phyloP scores from a whole-genome alignment of 179 eudicot species.

The Nepenthes alata region DNA sequence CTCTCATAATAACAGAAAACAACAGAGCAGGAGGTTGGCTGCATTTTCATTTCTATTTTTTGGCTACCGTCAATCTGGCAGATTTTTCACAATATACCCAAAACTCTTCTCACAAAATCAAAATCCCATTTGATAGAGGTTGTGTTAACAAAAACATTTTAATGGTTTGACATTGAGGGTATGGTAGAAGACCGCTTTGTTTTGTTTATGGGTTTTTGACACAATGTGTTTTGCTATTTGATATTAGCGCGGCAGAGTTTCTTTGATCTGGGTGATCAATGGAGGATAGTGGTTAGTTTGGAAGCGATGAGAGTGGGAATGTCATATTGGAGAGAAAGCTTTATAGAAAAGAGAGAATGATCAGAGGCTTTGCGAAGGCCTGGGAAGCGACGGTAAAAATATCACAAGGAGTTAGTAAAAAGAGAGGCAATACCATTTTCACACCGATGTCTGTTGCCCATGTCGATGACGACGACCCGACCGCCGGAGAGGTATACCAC shows the following conservation, averaged over 20 bases:
- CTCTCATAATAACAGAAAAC: conserved; percentile 7
- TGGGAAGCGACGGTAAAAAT: conserved; percentile 63
- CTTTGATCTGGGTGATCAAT: conserved; percentile 1
- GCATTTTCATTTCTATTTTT: conserved; percentile 9
- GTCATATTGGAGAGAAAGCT: conserved; percentile 4
- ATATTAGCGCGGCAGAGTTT: background rate
- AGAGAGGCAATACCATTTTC: conserved; percentile 46
- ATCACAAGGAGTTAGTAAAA: conserved; percentile 39
- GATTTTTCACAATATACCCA: conserved; percentile 11
- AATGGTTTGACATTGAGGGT: background rate
- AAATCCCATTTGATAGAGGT: conserved; percentile 20
- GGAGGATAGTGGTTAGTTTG: conserved; percentile 12
- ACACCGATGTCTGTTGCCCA: conserved; percentile 90
- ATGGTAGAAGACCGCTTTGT: background rate
- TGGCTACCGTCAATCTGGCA: too few species aligned
- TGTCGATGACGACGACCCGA: conserved; percentile 53
- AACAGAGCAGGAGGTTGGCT: conserved; percentile 12
- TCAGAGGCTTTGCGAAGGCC: conserved; percentile 42
- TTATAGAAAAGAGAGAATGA: conserved; percentile 30
- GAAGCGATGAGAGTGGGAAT: conserved; percentile 1
- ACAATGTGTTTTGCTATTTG: conserved; percentile 6
- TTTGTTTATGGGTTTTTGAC: conserved; percentile 5
- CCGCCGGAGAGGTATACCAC: conserved; percentile 24
- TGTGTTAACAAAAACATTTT: conserved; percentile 1
- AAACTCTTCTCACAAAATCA: conserved; percentile 18